Conservation (phyloP, 108 stramenopile genomes). For the Seminavis robusta region DNA sequence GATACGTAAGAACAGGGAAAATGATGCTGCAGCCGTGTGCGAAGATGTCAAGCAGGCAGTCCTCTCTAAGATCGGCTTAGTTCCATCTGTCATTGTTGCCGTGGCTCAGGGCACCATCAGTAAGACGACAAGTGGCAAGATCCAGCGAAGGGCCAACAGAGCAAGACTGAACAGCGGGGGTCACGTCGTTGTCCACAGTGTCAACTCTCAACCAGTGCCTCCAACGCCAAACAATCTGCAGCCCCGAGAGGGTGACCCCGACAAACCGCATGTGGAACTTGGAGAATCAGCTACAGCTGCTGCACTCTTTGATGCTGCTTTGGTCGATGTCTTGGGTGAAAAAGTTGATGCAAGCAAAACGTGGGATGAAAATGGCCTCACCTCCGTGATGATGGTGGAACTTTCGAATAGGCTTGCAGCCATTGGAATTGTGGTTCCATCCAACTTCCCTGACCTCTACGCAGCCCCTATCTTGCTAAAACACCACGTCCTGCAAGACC, state of each 20-base stretch:
- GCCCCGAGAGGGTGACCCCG: too few species aligned
- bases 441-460: slow-evolving; percentile 4
- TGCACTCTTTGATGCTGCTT: background rate
- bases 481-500: background rate
- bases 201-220: too few species aligned
- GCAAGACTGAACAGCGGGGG: background rate
- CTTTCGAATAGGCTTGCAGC: background rate
- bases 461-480: background rate
- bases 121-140: slow-evolving; percentile 6
- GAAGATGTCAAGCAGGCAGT: background rate
- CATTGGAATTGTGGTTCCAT: background rate
- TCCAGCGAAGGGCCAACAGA: background rate
- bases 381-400: background rate
- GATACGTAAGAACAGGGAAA: background rate
- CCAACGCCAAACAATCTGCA: too few species aligned
- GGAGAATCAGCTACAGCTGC: background rate
- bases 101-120: background rate
- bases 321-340: background rate
- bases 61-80: background rate
- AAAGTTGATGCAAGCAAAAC: background rate
- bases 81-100: background rate
- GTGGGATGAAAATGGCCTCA: slow-evolving; percentile 7
- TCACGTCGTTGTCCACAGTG: background rate
- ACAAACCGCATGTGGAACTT: background rate
- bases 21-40: background rate